phyloP scores from a whole-genome alignment of 331 rosid genomes.

The Malus hybrid region DNA sequence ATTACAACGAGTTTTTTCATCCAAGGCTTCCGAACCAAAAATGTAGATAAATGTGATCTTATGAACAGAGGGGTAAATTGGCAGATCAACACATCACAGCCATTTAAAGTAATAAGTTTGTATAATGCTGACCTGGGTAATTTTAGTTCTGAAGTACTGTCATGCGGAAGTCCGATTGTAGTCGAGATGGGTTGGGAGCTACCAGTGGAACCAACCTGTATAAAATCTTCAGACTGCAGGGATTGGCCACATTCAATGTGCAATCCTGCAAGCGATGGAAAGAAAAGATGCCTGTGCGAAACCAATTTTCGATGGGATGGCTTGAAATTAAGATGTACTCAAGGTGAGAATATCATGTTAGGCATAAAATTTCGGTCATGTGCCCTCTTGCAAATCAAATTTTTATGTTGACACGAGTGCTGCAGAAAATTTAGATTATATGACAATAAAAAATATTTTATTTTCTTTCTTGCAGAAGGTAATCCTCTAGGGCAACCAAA shows the following conservation, averaged over 20 bases:
- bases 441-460: not conserved
- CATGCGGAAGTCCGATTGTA: too few relatives aligned
- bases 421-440: too few relatives aligned
- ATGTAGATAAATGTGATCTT: not conserved
- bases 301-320: slow-evolving; percentile 26
- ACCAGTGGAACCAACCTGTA: slow-evolving; percentile 27
- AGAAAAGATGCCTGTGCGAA: slow-evolving; percentile 24
- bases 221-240: slow-evolving; percentile 4
- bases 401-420: too few relatives aligned
- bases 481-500: not conserved
- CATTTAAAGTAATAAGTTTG: slow-evolving; percentile 5
- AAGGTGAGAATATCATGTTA: not conserved
- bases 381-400: not conserved
- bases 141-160: too few relatives aligned
- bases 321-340: not conserved
- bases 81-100: too few relatives aligned
- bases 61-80: too few relatives aligned
- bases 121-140: too few relatives aligned
- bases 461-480: not conserved
- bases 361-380: not conserved
- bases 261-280: not conserved
- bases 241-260: slow-evolving; percentile 37
- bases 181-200: slow-evolving; percentile 28
- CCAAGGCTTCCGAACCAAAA: not conserved
- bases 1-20: slow-evolving; percentile 8